These are phyloP conservation scores for Gleditsia sinensis DNA, from an alignment of 306 rosid genomes.

Conservation along the genomic window DNA sequence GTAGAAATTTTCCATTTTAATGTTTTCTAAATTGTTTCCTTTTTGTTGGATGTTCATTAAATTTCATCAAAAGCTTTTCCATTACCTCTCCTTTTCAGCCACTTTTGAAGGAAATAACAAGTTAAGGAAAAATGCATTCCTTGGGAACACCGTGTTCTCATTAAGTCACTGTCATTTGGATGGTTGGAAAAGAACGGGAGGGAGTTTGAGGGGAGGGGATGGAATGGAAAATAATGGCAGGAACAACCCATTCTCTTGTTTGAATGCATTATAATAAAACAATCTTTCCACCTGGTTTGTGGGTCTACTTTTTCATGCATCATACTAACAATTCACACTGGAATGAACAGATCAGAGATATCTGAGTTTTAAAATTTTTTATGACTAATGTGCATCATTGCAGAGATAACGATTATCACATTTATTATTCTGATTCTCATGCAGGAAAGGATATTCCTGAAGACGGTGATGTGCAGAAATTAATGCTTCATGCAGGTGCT, in stretches of 20 bases:
- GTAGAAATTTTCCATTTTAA: slow-evolving; percentile 2
- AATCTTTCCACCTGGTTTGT: background rate
- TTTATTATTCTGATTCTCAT: slow-evolving; percentile 31
- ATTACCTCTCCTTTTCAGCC: background rate
- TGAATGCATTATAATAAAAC: too few species aligned
- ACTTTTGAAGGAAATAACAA: background rate
- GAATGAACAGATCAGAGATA: background rate
- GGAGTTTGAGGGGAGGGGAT: too few species aligned
- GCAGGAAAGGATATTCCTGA: slow-evolving; percentile 80
- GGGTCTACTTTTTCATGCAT: background rate
- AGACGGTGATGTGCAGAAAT: slow-evolving; percentile 60
- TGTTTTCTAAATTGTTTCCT: slow-evolving; percentile 17
- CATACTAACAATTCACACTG: background rate
- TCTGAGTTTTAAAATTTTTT: background rate
- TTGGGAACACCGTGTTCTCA: background rate
- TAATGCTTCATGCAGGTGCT: slow-evolving; percentile 68
- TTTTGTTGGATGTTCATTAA: slow-evolving; percentile 6
- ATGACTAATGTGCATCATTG: background rate
- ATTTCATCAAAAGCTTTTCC: slow-evolving; percentile 10
- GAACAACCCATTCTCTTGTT: too few species aligned
- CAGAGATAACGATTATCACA: background rate
- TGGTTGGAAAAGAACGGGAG: too few species aligned
- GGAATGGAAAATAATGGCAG: too few species aligned
- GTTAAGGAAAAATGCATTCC: background rate
- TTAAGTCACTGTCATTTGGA: too few species aligned